Percentiles rank a stretch among this genome's conserved stretches.
Conservation (phyloP, 1,139 yeast genomes). For the Pneumocystis sp. region DNA sequence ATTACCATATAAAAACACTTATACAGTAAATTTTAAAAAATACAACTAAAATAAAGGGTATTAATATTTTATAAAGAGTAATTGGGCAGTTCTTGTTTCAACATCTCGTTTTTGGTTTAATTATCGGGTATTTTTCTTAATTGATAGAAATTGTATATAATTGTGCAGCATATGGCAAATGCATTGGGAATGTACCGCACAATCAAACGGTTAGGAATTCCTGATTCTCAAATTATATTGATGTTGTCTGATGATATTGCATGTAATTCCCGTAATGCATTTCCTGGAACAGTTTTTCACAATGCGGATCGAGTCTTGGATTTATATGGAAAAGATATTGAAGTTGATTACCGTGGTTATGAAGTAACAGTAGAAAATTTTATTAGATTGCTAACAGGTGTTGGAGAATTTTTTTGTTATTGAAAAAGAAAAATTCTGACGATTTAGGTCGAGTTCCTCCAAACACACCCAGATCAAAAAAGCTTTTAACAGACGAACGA, state of each 20-base stretch:
- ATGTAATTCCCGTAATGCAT: conserved; percentile 88
- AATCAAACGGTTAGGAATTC: conserved; percentile 87
- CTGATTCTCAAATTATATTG: conserved; percentile 89
- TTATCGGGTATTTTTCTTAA: conserved; percentile 36
- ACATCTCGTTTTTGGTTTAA: conserved; percentile 97
- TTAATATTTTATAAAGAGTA: conserved; percentile 28
- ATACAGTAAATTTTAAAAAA: neutral
- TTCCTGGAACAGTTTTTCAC: conserved; percentile 92
- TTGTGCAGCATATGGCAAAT: conserved; percentile 67
- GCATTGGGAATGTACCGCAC: conserved; percentile 88
- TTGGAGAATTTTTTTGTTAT: neutral
- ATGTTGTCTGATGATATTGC: conserved; percentile 97
- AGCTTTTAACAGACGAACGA: conserved; percentile 81
- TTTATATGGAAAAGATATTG: conserved; percentile 83
- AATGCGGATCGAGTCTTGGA: conserved; percentile 90
- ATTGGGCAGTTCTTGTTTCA: conserved; percentile 91
- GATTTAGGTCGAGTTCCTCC: conserved; percentile 56
- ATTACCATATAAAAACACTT: neutral
- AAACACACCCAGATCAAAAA: conserved; percentile 81
- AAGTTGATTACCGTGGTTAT: conserved; percentile 92
- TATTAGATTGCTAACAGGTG: conserved; percentile 68
- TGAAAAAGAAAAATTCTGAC: conserved; percentile 2
- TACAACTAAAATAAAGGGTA: neutral
- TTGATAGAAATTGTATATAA: neutral
- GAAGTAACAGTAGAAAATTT: conserved; percentile 97